These are phyloP conservation scores for Paramecium octaurelia DNA, from an alignment of 73 alveolate species.

Conservation along the genomic window DNA sequence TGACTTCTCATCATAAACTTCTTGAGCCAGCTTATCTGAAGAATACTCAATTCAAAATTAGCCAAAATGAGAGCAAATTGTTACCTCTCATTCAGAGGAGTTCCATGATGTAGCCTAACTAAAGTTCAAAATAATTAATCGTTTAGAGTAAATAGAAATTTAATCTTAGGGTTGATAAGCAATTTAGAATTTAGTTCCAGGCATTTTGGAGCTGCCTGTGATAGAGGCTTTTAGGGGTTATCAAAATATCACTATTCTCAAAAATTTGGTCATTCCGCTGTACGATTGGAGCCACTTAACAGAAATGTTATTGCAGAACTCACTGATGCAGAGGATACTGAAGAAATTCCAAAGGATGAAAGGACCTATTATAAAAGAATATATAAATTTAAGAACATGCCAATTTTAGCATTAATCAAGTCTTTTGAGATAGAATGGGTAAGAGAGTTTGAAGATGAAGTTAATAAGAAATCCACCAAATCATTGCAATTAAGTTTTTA, in stretches of 20 bases:
- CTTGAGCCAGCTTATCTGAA: constrained; percentile 14
- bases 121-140: neutral
- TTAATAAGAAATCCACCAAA: neutral
- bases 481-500: neutral
- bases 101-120: neutral
- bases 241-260: neutral
- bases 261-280: constrained; percentile 25
- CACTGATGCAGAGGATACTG: constrained; percentile 2
- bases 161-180: neutral
- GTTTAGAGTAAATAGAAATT: neutral
- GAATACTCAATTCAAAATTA: neutral
- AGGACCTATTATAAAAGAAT: constrained; percentile 9
- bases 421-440: constrained; percentile 24
- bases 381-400: neutral
- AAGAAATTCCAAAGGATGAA: constrained; percentile 19
- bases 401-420: neutral
- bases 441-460: constrained; percentile 21
- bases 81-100: constrained; percentile 7
- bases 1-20: constrained; percentile 17
- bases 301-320: neutral
- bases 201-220: constrained; percentile 26
- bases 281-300: neutral
- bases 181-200: constrained; percentile 16
- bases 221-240: neutral
- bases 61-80: neutral